Conservation (phyloP, 2,329 filamentous ascomycete genomes). For the Sphaerulina populicola region DNA sequence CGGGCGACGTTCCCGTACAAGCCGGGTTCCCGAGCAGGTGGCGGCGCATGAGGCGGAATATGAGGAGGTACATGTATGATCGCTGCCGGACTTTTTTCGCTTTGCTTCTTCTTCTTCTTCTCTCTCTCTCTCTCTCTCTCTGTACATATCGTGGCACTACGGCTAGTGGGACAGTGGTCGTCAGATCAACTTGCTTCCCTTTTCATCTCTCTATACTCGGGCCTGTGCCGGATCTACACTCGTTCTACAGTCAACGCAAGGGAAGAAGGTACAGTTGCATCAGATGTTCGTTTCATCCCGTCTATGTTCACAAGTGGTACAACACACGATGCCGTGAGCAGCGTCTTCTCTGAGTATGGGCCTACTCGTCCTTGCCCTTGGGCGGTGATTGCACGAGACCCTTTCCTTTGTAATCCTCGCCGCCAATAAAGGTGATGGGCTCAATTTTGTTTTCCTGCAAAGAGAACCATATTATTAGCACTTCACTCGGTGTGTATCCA, state of each 20-base stretch:
- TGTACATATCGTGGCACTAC: constrained; percentile 18
- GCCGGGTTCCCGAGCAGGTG: background rate
- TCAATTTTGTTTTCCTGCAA: constrained; percentile 71
- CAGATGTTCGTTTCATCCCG: constrained; percentile 13
- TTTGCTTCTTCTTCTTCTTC: too few relatives aligned
- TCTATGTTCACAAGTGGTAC: constrained; percentile 16
- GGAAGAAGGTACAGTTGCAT: constrained; percentile 14
- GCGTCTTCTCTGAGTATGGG: constrained; percentile 13
- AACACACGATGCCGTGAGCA: constrained; percentile 8
- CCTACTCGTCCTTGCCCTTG: constrained; percentile 22
- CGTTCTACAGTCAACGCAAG: constrained; percentile 22
- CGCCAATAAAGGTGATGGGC: constrained; percentile 74
- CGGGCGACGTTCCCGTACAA: constrained; percentile 34
- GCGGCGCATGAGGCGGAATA: background rate
- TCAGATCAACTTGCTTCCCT: constrained; percentile 12
- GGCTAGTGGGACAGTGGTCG: constrained; percentile 8
- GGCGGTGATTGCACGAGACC: constrained; percentile 58
- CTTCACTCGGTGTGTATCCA: background rate
- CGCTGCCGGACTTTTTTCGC: constrained; percentile 16
- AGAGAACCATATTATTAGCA: constrained; percentile 8
- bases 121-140: too few relatives aligned
- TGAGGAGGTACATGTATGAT: background rate
- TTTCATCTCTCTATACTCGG: constrained; percentile 8
- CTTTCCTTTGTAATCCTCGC: constrained; percentile 67
- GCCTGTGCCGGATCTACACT: constrained; percentile 9